Evolutionary conservation across 2,329 filamentous ascomycete genomes (phyloP), one percentile per base, ranked within the genome.

Genomic region (Allantophomopsis cytisporea): DNA sequence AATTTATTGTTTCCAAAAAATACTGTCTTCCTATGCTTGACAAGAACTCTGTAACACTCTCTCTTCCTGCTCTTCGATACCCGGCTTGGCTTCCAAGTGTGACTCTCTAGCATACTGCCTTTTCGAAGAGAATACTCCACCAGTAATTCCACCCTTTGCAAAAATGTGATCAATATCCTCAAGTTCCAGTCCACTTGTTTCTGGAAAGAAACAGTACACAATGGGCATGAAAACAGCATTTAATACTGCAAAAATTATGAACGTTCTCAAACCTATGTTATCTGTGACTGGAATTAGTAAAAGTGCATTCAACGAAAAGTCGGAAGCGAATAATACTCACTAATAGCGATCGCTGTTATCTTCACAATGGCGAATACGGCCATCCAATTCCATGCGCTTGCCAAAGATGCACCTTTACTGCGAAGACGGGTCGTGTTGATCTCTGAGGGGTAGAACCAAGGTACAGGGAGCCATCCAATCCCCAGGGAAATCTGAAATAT

Each of bases 351-450:
- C 0, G 68, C 67, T 1, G 68, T 71, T 13, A 59, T 56, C 20
- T 68, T 59, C 0, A 76, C 72, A 37, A 81, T 70, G 7, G 78
- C 68, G 43, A 83, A 80, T 51, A 83, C 82, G 58, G 81, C 82
- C 5, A 83, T 59, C 76, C 76, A 81, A 51, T 72, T 65, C 0
- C 62, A 64, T 1, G 62, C 56, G 5, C 65, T 66, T 10, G 62
- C 65, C 34, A 61, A 49, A 1, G 59, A 61, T 43, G 66, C 51
- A 2, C 64, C 65, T 35, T 63, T 63, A 1, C 63, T 63, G 17
- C 66, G 60, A 36, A 68, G 64, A 1, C 60, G 60, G 44, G 65
- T 68, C 47, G 64, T 61, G 49, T 68, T 56, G 13, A 68, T 55
- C 48, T 69, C 66, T 1, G 65, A 56, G 2, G 65, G 64, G 42